Evolutionary conservation across 2,329 filamentous ascomycete genomes (phyloP).

Genomic region (Clarireedia hainanense): DNA sequence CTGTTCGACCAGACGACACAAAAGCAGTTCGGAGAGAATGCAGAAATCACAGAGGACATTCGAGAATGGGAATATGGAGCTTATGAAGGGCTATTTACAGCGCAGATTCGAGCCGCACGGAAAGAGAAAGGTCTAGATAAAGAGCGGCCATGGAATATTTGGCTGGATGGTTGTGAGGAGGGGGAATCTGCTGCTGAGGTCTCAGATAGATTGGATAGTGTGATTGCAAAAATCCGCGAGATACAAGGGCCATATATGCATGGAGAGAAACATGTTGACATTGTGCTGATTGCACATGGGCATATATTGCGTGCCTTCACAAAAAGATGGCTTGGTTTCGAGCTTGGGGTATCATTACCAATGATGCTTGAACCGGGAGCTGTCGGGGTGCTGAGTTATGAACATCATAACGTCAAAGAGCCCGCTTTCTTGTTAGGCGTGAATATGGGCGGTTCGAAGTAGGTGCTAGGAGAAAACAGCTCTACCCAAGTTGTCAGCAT

Average conservation of each 20-base stretch:
- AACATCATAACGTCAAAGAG: slow-evolving; percentile 31
- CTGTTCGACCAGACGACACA: slow-evolving; percentile 31
- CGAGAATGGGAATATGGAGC: slow-evolving; percentile 44
- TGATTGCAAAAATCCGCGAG: slow-evolving; percentile 41
- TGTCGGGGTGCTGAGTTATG: slow-evolving; percentile 32
- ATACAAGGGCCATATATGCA: slow-evolving; percentile 40
- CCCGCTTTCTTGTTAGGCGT: slow-evolving; percentile 32
- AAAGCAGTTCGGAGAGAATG: slow-evolving; percentile 17
- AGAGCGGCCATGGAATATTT: slow-evolving; percentile 43
- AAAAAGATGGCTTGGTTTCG: slow-evolving; percentile 45
- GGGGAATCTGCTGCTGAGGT: slow-evolving; percentile 43
- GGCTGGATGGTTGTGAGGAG: slow-evolving; percentile 42
- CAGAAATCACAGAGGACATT: slow-evolving; percentile 35
- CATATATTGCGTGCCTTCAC: slow-evolving; percentile 49
- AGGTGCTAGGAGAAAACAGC: not conserved
- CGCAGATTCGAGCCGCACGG: slow-evolving; percentile 34
- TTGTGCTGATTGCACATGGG: slow-evolving; percentile 39
- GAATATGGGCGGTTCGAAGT: slow-evolving; percentile 24
- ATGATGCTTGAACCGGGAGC: slow-evolving; percentile 34
- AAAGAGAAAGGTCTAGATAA: slow-evolving; percentile 35
- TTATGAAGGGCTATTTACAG: slow-evolving; percentile 40
- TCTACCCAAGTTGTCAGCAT: not conserved
- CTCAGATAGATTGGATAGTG: slow-evolving; percentile 37
- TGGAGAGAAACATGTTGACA: slow-evolving; percentile 37
- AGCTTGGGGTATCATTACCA: slow-evolving; percentile 26